Evolutionary conservation across 257 asterid species (phyloP).

Genomic region (Leptodermis oblonga): DNA sequence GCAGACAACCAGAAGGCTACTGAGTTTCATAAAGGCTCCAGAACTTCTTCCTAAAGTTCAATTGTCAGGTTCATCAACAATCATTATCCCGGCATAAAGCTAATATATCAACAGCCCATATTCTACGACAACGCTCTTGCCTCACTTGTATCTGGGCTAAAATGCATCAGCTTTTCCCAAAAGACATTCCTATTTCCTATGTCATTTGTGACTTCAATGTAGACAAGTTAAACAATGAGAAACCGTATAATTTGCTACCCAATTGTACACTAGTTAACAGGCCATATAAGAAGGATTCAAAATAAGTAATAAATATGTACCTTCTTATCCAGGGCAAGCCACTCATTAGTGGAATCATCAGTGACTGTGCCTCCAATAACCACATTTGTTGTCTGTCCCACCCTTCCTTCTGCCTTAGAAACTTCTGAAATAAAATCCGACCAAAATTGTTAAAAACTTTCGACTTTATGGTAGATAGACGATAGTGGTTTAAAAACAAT

Average conservation of each 20-base stretch:
- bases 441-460: slow-evolving; percentile 12
- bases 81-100: background rate
- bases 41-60: background rate
- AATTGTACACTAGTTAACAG: background rate
- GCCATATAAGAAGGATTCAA: background rate
- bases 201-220: no score
- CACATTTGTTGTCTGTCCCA: slow-evolving; percentile 82
- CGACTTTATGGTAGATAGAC: background rate
- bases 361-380: slow-evolving; percentile 85
- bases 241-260: no score
- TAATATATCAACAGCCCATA: no score
- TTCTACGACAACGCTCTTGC: background rate
- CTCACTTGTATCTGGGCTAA: background rate
- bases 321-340: slow-evolving; percentile 78
- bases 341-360: slow-evolving; percentile 77
- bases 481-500: background rate
- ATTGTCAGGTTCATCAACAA: background rate
- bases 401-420: slow-evolving; percentile 81
- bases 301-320: slow-evolving; percentile 25
- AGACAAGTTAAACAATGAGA: no score
- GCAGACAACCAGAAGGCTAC: slow-evolving; percentile 8
- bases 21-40: background rate
- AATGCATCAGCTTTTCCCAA: background rate
- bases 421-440: slow-evolving; percentile 51
- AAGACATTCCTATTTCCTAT: background rate